Base-by-base conservation (phyloP, 345 rosid species). In the Dovyalis caffra region DNA sequence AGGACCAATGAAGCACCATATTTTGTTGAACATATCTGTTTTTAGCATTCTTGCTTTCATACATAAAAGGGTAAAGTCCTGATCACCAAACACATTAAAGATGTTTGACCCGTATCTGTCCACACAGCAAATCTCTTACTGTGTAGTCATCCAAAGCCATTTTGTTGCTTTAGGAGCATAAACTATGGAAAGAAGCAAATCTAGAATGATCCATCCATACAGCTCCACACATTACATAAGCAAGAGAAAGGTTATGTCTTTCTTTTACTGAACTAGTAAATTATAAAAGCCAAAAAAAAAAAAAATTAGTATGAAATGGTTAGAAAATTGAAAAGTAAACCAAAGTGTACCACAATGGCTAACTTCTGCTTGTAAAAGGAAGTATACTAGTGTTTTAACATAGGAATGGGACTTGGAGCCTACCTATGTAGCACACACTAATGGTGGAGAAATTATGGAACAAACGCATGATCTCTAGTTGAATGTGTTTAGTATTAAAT, bases 71-170 rank as follows among this genome's bases (percentile, higher is more conserved):
- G 66, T 25, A 37, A 18, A 32, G 18, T 18, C 35, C 16, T 53
- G n/a, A 66, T 32, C 16, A 66, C 49, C 25, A 72, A 60, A 58
- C 23, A 68, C 31, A 29, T 66, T 31, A 57, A 60, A 58, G 43
- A 85, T 90, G 85, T 90, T 74, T 85, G 97, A 83, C 92, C 88
- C 90, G 89, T 92, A 87, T 88, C 91, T 88, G 90, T 89, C 96
- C 90, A 88, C 92, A 88, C 86, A 80, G 85, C 68, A 76, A 57
- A 77, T 76, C 92, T 88, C 78, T 63, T 56, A 79, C 80, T 79
- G 82, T 87, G 90, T 84, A 81, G 90, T 86, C 94, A 88, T 86
- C 94, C 66, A 70, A 90, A 88, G 91, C 93, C 94, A 91, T 77
- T 72, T 72, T 61, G 72, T 80, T 72, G 75, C 74, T 89, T 77